A percentile compares a stretch with the other conserved stretches of the same genome.
These are phyloP conservation scores for Colletotrichum graminicola DNA, from an alignment of 2,329 filamentous ascomycete species.

Conservation along the genomic window DNA sequence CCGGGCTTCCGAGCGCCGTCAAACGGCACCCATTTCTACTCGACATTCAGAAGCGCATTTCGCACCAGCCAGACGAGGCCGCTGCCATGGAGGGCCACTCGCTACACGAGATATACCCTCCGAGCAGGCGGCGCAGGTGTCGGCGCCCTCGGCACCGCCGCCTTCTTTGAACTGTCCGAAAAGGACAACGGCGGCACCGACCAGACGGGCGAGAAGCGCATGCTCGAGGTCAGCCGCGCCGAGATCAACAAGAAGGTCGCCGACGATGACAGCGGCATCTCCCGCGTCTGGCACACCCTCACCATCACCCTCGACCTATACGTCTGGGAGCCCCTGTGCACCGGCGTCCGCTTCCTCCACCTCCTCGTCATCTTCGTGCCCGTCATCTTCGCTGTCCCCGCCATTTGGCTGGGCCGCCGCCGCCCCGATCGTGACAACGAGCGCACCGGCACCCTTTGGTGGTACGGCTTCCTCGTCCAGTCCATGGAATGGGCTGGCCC, in stretches of 20 bases:
- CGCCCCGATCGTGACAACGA: constrained; percentile 77
- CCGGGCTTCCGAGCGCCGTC: constrained; percentile 49
- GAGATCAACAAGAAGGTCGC: constrained; percentile 80
- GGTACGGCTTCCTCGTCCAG: constrained; percentile 89
- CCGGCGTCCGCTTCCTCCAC: constrained; percentile 88
- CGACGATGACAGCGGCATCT: constrained; percentile 70
- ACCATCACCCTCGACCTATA: constrained; percentile 78
- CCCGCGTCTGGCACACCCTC: constrained; percentile 68
- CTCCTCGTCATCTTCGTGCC: constrained; percentile 91
- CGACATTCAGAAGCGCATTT: constrained; percentile 31
- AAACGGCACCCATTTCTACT: constrained; percentile 42
- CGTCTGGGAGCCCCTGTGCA: constrained; percentile 88
- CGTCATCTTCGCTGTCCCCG: constrained; percentile 83
- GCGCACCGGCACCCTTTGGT: constrained; percentile 87
- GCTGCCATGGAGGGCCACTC: constrained; percentile 45
- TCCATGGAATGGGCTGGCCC: constrained; percentile 95
- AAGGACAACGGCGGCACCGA: constrained; percentile 62
- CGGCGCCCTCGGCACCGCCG: constrained; percentile 63
- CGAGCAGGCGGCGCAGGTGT: constrained; percentile 57
- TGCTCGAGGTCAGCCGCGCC: constrained; percentile 84
- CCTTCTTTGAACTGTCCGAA: constrained; percentile 70
- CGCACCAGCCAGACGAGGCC: constrained; percentile 42
- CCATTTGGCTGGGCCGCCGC: constrained; percentile 81
- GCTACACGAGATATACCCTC: constrained; percentile 49
- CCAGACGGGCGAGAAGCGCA: constrained; percentile 83